These are phyloP conservation scores for Scolecobasidium constrictum DNA, from an alignment of 2,329 filamentous ascomycete species.

Conservation along the genomic window DNA sequence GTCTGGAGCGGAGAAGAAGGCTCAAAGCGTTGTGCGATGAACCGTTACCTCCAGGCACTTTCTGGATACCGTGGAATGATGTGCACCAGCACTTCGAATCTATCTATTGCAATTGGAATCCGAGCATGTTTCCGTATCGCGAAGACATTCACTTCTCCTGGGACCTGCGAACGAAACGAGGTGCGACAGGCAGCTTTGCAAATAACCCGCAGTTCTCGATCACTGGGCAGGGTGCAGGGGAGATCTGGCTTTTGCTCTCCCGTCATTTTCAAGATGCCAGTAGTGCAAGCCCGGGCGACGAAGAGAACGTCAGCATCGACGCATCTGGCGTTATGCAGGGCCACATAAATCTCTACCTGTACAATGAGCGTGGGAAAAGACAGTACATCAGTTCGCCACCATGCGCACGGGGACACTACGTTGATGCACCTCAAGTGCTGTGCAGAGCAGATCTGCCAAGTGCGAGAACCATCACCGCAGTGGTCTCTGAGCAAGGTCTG, in stretches of 20 bases:
- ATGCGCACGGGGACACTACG: slow-evolving; percentile 68
- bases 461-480: slow-evolving; percentile 45
- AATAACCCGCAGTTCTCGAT: slow-evolving; percentile 52
- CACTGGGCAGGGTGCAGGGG: slow-evolving; percentile 41
- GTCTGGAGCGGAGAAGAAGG: not conserved
- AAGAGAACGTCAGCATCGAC: not conserved
- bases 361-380: slow-evolving; percentile 56
- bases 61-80: slow-evolving; percentile 87
- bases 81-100: slow-evolving; percentile 89
- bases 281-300: not conserved
- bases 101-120: slow-evolving; percentile 96
- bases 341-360: slow-evolving; percentile 81
- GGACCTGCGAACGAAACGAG: slow-evolving; percentile 44
- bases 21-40: slow-evolving; percentile 13
- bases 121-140: slow-evolving; percentile 65
- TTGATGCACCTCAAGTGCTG: slow-evolving; percentile 87
- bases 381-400: slow-evolving; percentile 65
- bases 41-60: slow-evolving; percentile 55
- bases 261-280: slow-evolving; percentile 55
- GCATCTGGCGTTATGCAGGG: slow-evolving; percentile 39
- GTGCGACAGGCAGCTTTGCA: slow-evolving; percentile 64
- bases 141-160: slow-evolving; percentile 88
- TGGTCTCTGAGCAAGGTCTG: slow-evolving; percentile 69
- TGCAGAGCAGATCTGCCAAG: slow-evolving; percentile 57
- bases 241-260: slow-evolving; percentile 74